Percentiles rank a stretch among this genome's conserved stretches.
These are phyloP conservation scores for Apophysomyces variabilis DNA, from an alignment of 371 early-diverging fungal species.

Conservation along the genomic window DNA sequence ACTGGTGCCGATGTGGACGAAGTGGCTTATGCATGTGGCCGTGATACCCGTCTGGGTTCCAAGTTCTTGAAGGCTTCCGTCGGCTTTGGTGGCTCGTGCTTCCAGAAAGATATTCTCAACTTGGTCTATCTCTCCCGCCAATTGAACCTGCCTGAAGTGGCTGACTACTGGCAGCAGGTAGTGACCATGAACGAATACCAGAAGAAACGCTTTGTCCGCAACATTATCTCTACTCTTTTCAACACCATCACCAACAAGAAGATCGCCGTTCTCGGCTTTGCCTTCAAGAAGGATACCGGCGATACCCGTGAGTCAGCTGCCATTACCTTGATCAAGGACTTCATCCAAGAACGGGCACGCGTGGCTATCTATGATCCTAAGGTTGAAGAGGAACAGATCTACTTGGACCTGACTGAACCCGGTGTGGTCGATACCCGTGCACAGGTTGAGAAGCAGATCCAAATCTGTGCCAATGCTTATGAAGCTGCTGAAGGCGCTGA, in stretches of 20 bases:
- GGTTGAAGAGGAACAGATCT: conserved; percentile 83
- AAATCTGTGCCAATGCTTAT: conserved; percentile 66
- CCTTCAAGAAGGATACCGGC: conserved; percentile 96
- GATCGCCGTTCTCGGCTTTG: conserved; percentile 90
- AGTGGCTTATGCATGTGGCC: conserved; percentile 91
- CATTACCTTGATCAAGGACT: conserved; percentile 80
- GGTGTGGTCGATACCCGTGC: conserved; percentile 67
- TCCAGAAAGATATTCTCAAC: conserved; percentile 96
- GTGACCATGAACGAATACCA: conserved; percentile 93
- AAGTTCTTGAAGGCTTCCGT: conserved; percentile 93
- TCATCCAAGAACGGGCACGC: conserved; percentile 81
- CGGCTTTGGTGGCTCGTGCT: conserved; percentile 96
- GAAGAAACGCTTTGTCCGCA: conserved; percentile 84
- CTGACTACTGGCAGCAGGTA: conserved; percentile 94
- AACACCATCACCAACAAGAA: conserved; percentile 87
- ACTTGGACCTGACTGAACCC: conserved; percentile 78
- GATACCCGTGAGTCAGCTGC: conserved; percentile 96
- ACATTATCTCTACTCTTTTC: conserved; percentile 73
- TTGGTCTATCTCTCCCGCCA: conserved; percentile 86
- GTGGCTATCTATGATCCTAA: conserved; percentile 93
- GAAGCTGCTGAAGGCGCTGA: conserved; percentile 76
- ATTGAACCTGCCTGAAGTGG: conserved; percentile 89
- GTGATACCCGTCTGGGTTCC: conserved; percentile 88
- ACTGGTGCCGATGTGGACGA: conserved; percentile 96
- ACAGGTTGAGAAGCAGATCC: conserved; percentile 68